Percentiles rank a stretch among this genome's conserved stretches.
phyloP scores from a whole-genome alignment of 768 basidiomycete species.

The Russula griseocarnosa region DNA sequence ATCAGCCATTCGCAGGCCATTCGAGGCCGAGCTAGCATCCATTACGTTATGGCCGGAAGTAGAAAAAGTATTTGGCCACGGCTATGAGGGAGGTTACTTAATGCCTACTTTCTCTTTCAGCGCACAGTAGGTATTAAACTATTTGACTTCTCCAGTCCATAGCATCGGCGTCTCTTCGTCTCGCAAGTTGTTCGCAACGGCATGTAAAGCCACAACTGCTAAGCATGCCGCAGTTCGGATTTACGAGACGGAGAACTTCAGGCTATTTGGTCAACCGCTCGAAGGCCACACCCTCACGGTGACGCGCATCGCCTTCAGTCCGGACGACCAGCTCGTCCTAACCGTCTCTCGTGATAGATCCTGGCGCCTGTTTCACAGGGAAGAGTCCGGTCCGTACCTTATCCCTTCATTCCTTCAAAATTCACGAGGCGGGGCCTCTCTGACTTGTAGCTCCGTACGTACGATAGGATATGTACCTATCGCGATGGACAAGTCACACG shows the following conservation, averaged over 20 bases:
- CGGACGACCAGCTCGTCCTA: slow-evolving; percentile 71
- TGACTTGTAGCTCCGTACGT: slow-evolving; percentile 7
- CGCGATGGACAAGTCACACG: slow-evolving; percentile 77
- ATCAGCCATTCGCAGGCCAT: slow-evolving; percentile 47
- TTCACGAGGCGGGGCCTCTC: neutral
- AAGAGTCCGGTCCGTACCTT: slow-evolving; percentile 39
- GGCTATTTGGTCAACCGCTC: slow-evolving; percentile 65
- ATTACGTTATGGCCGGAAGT: slow-evolving; percentile 94
- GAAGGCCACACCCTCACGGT: slow-evolving; percentile 85
- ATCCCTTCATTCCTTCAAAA: neutral
- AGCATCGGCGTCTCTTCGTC: slow-evolving; percentile 68
- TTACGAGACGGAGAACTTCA: slow-evolving; percentile 69
- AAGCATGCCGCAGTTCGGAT: slow-evolving; percentile 90
- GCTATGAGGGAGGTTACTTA: slow-evolving; percentile 89
- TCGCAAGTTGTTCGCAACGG: slow-evolving; percentile 71
- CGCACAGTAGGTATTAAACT: neutral
- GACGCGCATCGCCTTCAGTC: slow-evolving; percentile 86
- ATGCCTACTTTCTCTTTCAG: neutral
- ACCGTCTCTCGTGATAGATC: slow-evolving; percentile 89
- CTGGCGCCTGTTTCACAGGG: slow-evolving; percentile 73
- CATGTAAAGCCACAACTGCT: slow-evolving; percentile 81
- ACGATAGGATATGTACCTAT: slow-evolving; percentile 58
- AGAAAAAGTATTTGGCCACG: slow-evolving; percentile 97
- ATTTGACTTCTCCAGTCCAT: slow-evolving; percentile 54
- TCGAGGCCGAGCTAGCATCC: slow-evolving; percentile 85